Percentiles rank a stretch among this genome's conserved stretches.
Conservation (phyloP, 192 early-diverging fungal genomes). For the Coemansia sp. region DNA sequence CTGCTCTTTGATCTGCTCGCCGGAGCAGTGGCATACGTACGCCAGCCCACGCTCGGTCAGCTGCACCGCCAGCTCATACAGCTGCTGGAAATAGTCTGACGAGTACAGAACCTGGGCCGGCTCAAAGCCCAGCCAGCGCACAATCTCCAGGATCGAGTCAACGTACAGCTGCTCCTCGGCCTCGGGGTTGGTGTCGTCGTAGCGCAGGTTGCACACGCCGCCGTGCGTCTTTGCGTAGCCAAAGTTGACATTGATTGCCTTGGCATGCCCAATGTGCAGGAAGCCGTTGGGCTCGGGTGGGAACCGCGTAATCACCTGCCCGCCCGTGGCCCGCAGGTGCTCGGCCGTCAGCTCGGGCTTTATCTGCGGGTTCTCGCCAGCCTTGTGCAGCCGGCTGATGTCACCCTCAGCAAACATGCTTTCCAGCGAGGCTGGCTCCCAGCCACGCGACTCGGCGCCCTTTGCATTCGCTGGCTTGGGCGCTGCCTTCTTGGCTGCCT, state of each 20-base stretch:
- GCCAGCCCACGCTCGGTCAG: conserved; percentile 88
- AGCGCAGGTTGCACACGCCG: conserved; percentile 90
- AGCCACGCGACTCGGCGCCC: conserved; percentile 20
- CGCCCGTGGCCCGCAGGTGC: conserved; percentile 88
- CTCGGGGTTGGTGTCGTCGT: conserved; percentile 86
- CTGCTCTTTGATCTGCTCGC: conserved; percentile 86
- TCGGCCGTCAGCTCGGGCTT: conserved; percentile 83
- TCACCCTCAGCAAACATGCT: conserved; percentile 92
- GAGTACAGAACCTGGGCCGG: conserved; percentile 94
- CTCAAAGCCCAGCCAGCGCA: conserved; percentile 95
- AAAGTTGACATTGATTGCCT: conserved; percentile 99
- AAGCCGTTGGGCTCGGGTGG: conserved; percentile 99
- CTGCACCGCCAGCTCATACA: conserved; percentile 93
- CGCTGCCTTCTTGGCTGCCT: conserved; percentile 20
- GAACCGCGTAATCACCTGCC: conserved; percentile 95
- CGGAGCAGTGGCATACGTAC: conserved; percentile 95
- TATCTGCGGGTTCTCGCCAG: conserved; percentile 96
- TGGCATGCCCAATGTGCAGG: conserved; percentile 99
- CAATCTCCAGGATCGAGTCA: conserved; percentile 86
- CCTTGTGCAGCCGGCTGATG: conserved; percentile 86
- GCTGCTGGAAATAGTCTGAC: conserved; percentile 94
- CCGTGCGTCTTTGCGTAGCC: conserved; percentile 90
- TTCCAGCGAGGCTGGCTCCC: conserved; percentile 46
- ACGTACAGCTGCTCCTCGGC: conserved; percentile 98
- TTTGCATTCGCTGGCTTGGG: conserved; percentile 16